Percentiles rank a stretch among this genome's conserved stretches.
phyloP scores from a whole-genome alignment of 2,329 filamentous ascomycete genomes.

The Moelleriella libera region DNA sequence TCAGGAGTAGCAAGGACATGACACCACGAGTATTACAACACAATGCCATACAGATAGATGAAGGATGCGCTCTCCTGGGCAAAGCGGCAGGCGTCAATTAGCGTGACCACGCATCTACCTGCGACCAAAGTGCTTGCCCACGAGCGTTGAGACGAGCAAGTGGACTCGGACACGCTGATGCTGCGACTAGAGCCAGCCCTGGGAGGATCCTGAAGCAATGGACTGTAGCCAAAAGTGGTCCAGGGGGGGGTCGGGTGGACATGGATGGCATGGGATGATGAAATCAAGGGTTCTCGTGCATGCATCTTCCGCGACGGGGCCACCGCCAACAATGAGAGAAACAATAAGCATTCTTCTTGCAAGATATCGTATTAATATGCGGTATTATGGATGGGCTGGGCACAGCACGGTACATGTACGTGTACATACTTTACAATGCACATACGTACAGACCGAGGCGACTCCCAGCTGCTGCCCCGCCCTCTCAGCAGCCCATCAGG shows the following conservation, averaged over 20 bases:
- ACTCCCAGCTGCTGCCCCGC: no score
- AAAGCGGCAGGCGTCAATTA: background rate
- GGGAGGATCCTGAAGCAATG: conserved; percentile 7
- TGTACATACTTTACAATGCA: no score
- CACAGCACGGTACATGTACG: no score
- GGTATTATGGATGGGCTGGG: background rate
- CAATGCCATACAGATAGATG: background rate
- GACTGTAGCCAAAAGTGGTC: conserved; percentile 5
- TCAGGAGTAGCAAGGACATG: background rate
- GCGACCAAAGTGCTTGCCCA: background rate
- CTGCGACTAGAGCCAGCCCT: conserved; percentile 2
- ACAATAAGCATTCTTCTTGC: background rate
- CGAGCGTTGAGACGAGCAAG: background rate
- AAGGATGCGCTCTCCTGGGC: background rate
- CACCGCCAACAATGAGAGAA: background rate
- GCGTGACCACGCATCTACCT: background rate
- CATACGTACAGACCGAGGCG: no score
- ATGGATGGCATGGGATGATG: conserved; percentile 3
- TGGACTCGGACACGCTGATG: conserved; percentile 3
- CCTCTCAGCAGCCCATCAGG: no score
- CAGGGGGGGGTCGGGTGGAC: background rate
- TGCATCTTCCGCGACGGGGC: background rate
- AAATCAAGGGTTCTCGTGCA: background rate
- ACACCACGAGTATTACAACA: background rate
- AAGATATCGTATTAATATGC: background rate